Base-by-base conservation (phyloP, 768 basidiomycete genomes). In the Tricholoma sp. region DNA sequence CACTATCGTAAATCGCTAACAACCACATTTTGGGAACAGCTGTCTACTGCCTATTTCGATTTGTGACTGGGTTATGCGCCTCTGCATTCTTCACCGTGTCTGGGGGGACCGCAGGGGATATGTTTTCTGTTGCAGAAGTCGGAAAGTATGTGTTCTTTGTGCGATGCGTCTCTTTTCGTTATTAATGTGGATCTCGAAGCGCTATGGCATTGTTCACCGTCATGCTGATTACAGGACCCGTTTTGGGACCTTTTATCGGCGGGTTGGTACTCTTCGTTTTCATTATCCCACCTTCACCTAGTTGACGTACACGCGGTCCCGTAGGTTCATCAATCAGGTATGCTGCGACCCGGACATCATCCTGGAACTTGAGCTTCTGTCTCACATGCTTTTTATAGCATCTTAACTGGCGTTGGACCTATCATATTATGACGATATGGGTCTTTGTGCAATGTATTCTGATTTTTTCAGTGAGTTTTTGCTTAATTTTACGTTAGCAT, bases 391-490 rank as follows among this genome's bases (percentile, higher is more conserved):
- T 24, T 24, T 24, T 4, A 24, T 51, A 88, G 80, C 73, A 85
- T 60, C 59, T 77, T 1, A 61, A 77, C 47, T 89, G 88, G 88
- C 71, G 87, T 57, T 93, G 90, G 91, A 89, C 89, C 0, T 94
- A 85, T 70, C 82, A 84, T 54, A 70, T 88, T 13, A 66, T 86
- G 55, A 59, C 85, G 1, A 87, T 88, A 18, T 94, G 91, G 91
- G 74, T 80, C 0, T 82, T 80, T 48, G 70, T 70, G 3, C 77
- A 89, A 66, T 68, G 76, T 6, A 47, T 79, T 7, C 70, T 80
- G 0, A 69, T 93, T 9, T 63, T 84, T 48, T 24, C 80, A 39
- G 85, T 86, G 58, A 61, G 78, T 68, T 12, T 10, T 33, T 28
- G 28, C 34, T 15, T 42, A n/a, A 6, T 52, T 8, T 4, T 29